Evolutionary conservation across 371 early-diverging fungal species (phyloP), one percentile per base, ranked within the genome.

Genomic region (Syncephalastrum monosporum): DNA sequence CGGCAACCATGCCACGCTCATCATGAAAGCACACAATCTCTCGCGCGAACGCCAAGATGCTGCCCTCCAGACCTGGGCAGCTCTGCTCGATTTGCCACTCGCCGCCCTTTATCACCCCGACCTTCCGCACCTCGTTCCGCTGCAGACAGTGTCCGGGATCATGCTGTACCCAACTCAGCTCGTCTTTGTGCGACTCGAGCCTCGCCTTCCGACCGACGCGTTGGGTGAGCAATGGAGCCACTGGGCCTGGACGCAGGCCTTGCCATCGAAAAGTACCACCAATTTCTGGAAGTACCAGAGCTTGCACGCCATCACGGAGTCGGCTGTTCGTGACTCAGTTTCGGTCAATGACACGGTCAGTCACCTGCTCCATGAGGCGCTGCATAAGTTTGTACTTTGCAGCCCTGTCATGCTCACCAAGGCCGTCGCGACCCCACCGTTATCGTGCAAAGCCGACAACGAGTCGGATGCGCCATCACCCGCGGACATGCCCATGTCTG

Each of bases 191-290:
- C 38, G 38, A 33, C 38, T 33, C 38, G 38, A 33, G 57, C 68
- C 1, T 55, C 64, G 3, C 56, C 57, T 12, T 33, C 54, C 63
- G 19, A 63, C 67, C 12, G 75, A 76, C 43, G 73, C 72, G 53
- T 47, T 79, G 16, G 76, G 72, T 2, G 69, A 75, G 33, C 67
- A 71, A 57, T 74, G 74, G 72, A 53, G 59, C 55, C 57, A 72
- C n/a, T 66, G 69, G 63, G 63, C 69, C 12, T 75, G 76, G 75
- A 60, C 55, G n/a, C 64, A 68, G 38, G 14, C 27, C n/a, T 51
- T 15, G 51, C 51, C 51, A 5, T 48, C 42, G 41, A 38, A 43
- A 45, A 33, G 15, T 13, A 54, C 33, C 47, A 25, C 24, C 41
- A 49, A 60, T 42, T 60, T 47, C 29, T 60, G 60, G 60, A 44